These are phyloP conservation scores for Colletotrichum incanum DNA, from an alignment of 2,329 filamentous ascomycete species.

Conservation along the genomic window DNA sequence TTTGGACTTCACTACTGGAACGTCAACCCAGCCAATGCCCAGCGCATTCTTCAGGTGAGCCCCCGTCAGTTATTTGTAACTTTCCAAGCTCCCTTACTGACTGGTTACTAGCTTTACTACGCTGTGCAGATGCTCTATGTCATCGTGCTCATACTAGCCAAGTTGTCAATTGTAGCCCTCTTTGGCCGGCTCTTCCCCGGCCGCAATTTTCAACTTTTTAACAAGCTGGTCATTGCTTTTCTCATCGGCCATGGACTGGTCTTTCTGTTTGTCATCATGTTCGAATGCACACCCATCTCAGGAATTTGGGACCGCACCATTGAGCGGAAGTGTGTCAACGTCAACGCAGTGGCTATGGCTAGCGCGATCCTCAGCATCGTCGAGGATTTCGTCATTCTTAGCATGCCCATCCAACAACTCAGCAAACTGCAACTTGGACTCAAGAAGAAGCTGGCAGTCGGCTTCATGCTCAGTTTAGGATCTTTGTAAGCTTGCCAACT, in stretches of 20 bases:
- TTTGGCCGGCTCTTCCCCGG: constrained; percentile 45
- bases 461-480: constrained; percentile 43
- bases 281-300: constrained; percentile 43
- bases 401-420: constrained; percentile 41
- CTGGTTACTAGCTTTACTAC: constrained; percentile 35
- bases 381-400: constrained; percentile 42
- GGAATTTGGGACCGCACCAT: constrained; percentile 43
- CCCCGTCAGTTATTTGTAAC: accelerated
- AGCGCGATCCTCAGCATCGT: constrained; percentile 42
- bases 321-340: constrained; percentile 29
- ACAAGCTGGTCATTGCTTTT: constrained; percentile 33
- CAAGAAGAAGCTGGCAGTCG: constrained; percentile 40
- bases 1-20: constrained; percentile 48
- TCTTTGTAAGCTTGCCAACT: constrained; percentile 38
- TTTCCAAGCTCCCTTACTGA: not conserved
- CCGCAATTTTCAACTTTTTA: constrained; percentile 41
- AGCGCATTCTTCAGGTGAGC: constrained; percentile 31
- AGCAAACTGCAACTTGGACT: constrained; percentile 30
- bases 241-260: constrained; percentile 43
- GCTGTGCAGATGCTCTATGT: constrained; percentile 46
- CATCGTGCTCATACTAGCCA: constrained; percentile 45
- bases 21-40: constrained; percentile 36
- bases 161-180: constrained; percentile 47
- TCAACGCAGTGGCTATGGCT: constrained; percentile 33
- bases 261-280: constrained; percentile 46